These are phyloP conservation scores for Iodosphaeria phyllophila DNA, from an alignment of 2,329 filamentous ascomycete species.

Conservation along the genomic window DNA sequence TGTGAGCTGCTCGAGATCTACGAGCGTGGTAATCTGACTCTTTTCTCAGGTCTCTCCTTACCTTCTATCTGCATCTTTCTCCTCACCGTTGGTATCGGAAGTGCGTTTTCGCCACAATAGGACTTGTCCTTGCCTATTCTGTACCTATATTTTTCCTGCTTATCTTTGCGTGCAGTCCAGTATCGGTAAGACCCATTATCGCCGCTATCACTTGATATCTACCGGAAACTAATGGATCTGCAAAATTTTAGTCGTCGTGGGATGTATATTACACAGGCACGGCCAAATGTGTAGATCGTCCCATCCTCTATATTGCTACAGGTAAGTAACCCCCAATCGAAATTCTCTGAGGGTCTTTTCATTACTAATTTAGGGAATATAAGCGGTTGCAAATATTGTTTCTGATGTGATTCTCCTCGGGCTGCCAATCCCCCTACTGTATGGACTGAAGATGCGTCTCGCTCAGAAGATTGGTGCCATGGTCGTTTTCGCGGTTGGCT, in stretches of 20 bases:
- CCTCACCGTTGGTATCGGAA: conserved; percentile 8
- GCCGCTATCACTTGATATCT: too few species aligned
- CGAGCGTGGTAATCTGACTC: too few species aligned
- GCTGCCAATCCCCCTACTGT: conserved; percentile 23
- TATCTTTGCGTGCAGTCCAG: conserved; percentile 10
- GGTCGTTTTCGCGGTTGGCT: conserved; percentile 23
- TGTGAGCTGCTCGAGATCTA: too few species aligned
- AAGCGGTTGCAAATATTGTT: conserved; percentile 22
- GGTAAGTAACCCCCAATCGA: too few species aligned
- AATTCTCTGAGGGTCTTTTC: too few species aligned
- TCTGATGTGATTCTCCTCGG: conserved; percentile 23
- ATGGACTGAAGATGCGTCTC: conserved; percentile 19
- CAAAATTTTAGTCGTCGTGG: too few species aligned
- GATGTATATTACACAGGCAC: conserved; percentile 1
- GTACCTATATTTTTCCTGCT: conserved; percentile 8
- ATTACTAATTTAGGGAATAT: too few species aligned
- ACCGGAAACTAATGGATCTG: too few species aligned
- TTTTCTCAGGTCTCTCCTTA: conserved; percentile 10
- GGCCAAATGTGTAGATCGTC: conserved; percentile 3
- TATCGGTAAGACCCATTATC: too few species aligned
- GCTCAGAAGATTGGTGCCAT: conserved; percentile 23
- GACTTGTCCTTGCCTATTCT: conserved; percentile 7
- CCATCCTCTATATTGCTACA: conserved; percentile 5
- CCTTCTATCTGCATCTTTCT: conserved; percentile 10
- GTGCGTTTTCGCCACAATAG: conserved; percentile 7